Percentiles rank a stretch among this genome's conserved stretches.
Evolutionary conservation across 371 early-diverging fungal species (phyloP).

Genomic region (Mucor lusitanicus): DNA sequence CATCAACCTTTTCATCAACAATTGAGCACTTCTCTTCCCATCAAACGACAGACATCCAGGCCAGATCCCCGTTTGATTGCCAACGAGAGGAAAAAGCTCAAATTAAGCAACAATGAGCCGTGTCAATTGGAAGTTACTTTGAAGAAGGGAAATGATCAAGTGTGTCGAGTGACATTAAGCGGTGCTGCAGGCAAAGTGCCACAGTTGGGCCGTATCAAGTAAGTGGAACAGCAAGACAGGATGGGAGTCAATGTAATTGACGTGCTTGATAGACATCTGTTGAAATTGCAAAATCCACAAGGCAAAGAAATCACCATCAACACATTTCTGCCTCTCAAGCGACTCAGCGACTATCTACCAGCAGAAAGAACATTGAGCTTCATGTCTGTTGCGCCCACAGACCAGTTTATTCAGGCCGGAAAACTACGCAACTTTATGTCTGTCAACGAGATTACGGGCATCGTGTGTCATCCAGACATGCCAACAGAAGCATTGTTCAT

Average conservation of each 20-base stretch:
- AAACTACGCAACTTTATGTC: conserved; percentile 22
- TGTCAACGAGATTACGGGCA: conserved; percentile 17
- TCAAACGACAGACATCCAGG: background rate
- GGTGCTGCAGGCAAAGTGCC: background rate
- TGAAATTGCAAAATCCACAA: background rate
- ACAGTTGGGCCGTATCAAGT: background rate
- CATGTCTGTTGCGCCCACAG: background rate
- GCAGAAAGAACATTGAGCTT: background rate
- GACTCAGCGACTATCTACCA: background rate
- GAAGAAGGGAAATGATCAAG: background rate
- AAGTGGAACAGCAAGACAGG: background rate
- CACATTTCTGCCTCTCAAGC: conserved; percentile 3
- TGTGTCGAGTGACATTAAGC: background rate
- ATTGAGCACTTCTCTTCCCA: background rate
- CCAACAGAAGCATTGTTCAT: conserved; percentile 10
- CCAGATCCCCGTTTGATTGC: conserved; percentile 4
- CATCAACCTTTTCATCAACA: background rate
- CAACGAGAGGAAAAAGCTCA: background rate
- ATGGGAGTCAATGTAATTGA: background rate
- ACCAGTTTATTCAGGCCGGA: conserved; percentile 3
- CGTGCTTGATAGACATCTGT: background rate
- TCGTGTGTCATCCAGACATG: conserved; percentile 3
- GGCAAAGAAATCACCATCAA: background rate
- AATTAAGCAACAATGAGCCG: background rate
- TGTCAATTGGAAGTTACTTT: background rate